Base-by-base conservation (phyloP, 129 eudicot species). In the Escallonia rubra region DNA sequence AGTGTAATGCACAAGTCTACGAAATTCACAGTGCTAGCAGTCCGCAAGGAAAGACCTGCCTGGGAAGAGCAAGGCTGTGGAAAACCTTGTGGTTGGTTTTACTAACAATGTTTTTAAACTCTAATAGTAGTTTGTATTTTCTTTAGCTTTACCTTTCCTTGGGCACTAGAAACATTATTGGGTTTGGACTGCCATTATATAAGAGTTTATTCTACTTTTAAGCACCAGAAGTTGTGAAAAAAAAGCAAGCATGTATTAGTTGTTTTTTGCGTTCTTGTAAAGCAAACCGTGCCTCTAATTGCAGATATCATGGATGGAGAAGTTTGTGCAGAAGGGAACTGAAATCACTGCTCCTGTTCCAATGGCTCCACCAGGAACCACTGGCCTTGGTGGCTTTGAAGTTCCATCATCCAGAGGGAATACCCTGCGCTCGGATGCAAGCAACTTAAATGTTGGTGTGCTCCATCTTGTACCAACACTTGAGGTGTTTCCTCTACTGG, bases 301-400 rank as follows among this genome's bases (percentile, higher is more conserved):
- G 83, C 88, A 94, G 99, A 94, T 94, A 79, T 94, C 97, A 42
- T 94, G 99, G 99, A 94, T 94, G 99, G 96, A 89, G 69, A 89
- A 94, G 74, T 94, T 94, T 85, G 90, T 94, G 65, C 86, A 59
- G 47, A 89, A 84, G 74, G 96, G 99, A 74, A 93, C 80, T 58
- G 90, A 93, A 78, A 93, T 93, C 34, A 86, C 92, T n/a, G 96
- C 96, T 70, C 99, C 99, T 51, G 95, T 93, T 74, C 99, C 99
- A 46, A 86, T 75, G 96, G 82, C 85, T 77, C 78, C 95, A 48
- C 88, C 95, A 49, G 85, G 79, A 76, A 93, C 96, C 51, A 93
- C 95, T 72, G 99, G 99, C 46, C 90, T 93, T 74, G 99, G 99
- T 57, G 99, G 99, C 67, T 89, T 89, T 79, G 99, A 89, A 65